Percentiles rank a stretch among this genome's conserved stretches.
These are phyloP conservation scores for Aechmea fasciata DNA, from an alignment of 176 grass and related monocot species.

Conservation along the genomic window DNA sequence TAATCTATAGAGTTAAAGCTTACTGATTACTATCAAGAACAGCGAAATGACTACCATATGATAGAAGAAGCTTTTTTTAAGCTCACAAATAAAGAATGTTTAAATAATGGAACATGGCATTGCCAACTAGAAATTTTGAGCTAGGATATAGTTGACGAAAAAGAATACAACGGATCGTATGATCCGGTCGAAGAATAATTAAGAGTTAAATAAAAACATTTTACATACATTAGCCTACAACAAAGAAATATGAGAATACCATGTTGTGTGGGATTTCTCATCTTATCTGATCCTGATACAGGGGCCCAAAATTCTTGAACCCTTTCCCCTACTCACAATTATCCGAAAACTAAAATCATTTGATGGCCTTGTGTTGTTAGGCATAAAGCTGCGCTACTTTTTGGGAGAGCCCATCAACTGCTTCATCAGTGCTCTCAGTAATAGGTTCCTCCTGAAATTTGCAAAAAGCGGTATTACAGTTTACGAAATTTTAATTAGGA, in stretches of 20 bases:
- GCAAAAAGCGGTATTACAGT: conserved; percentile 10
- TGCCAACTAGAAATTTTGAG: too few relatives aligned
- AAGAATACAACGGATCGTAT: too few relatives aligned
- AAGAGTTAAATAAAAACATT: too few relatives aligned
- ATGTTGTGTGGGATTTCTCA: neutral
- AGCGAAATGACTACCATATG: too few relatives aligned
- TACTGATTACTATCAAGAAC: too few relatives aligned
- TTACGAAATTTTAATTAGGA: neutral
- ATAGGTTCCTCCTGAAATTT: conserved; percentile 35
- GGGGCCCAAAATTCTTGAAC: neutral
- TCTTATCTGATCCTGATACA: neutral
- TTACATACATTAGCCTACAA: too few relatives aligned
- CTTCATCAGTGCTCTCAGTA: conserved; percentile 23
- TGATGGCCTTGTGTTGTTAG: conserved; percentile 11
- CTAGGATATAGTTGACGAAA: too few relatives aligned
- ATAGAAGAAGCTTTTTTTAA: too few relatives aligned
- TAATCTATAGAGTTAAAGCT: too few relatives aligned
- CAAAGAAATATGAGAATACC: neutral
- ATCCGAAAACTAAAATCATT: conserved; percentile 4
- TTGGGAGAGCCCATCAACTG: conserved; percentile 13
- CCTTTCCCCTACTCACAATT: conserved; percentile 2
- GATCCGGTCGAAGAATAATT: too few relatives aligned
- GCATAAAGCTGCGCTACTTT: conserved; percentile 29
- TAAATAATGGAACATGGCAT: too few relatives aligned
- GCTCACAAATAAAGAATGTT: too few relatives aligned